phyloP scores from a whole-genome alignment of 352 stramenopile genomes.

The Globisporangium takayamanum region DNA sequence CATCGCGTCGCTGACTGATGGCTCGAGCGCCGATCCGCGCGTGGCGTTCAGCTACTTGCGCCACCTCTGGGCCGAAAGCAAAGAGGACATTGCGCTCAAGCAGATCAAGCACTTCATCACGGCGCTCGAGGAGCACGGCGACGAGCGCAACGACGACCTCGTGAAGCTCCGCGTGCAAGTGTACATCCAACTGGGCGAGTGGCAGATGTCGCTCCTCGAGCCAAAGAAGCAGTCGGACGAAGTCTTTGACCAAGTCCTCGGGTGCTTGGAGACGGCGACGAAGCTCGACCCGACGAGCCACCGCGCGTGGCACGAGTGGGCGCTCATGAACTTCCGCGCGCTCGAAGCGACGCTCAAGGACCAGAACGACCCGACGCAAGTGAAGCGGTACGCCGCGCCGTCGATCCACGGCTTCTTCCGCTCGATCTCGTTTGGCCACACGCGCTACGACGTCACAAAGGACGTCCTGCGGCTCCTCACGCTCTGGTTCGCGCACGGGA shows the following conservation, averaged over 20 bases:
- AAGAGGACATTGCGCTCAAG: conserved; percentile 74
- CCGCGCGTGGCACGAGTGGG: conserved; percentile 98
- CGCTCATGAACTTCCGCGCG: conserved; percentile 95
- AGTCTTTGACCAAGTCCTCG: conserved; percentile 72
- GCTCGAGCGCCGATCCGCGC: conserved; percentile 60
- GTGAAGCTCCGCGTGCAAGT: conserved; percentile 74
- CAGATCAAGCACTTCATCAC: conserved; percentile 85
- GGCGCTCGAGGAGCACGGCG: conserved; percentile 58
- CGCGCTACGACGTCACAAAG: conserved; percentile 91
- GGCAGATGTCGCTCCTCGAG: conserved; percentile 75
- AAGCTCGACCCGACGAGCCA: conserved; percentile 89
- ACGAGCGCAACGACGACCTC: conserved; percentile 64
- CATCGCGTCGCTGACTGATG: conserved; percentile 50
- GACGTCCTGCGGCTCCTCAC: conserved; percentile 98
- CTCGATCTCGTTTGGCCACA: conserved; percentile 95
- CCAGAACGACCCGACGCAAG: conserved; percentile 30
- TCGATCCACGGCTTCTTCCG: conserved; percentile 98
- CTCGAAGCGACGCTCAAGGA: conserved; percentile 62
- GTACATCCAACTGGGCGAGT: conserved; percentile 83
- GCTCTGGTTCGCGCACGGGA: conserved; percentile 97
- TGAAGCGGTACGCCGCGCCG: conserved; percentile 81
- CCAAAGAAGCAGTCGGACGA: conserved; percentile 65
- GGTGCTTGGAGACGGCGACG: conserved; percentile 77
- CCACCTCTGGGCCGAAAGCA: conserved; percentile 78
- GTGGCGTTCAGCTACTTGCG: conserved; percentile 79